These are phyloP conservation scores for Cryphonectria japonica DNA, from an alignment of 2,329 filamentous ascomycete genomes.

Conservation along the genomic window DNA sequence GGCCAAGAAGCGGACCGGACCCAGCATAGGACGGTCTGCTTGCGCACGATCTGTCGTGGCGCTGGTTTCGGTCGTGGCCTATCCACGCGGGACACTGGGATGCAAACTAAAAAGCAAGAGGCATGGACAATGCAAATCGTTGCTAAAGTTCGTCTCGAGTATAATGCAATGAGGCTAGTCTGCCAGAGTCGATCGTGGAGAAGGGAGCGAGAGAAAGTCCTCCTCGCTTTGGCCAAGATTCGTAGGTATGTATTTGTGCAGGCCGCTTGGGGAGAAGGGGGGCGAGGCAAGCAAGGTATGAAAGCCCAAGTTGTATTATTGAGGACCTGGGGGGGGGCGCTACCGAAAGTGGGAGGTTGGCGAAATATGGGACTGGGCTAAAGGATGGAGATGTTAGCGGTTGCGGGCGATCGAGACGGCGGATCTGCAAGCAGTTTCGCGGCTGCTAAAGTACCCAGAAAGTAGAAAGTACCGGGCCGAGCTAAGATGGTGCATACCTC, in stretches of 20 bases:
- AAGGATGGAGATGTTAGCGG: conserved; percentile 10
- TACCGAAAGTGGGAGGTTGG: conserved; percentile 18
- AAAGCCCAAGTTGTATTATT: not conserved
- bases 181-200: not conserved
- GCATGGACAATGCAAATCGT: not conserved
- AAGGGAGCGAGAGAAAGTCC: not conserved
- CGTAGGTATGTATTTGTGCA: not conserved
- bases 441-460: conserved; percentile 1
- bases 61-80: conserved; percentile 6
- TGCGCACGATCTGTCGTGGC: conserved; percentile 1
- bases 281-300: not conserved
- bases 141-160: not conserved
- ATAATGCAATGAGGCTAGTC: not conserved
- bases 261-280: not conserved
- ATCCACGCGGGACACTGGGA: not conserved
- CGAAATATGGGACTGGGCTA: conserved; percentile 14
- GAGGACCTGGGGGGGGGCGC: not conserved
- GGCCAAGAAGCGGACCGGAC: conserved; percentile 5
- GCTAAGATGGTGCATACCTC: not conserved
- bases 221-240: conserved; percentile 13
- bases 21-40: not conserved
- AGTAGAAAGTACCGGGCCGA: conserved; percentile 4
- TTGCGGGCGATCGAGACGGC: conserved; percentile 5
- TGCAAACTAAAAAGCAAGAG: not conserved
- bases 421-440: conserved; percentile 14